Percentiles rank a stretch among this genome's conserved stretches.
phyloP scores from a whole-genome alignment of 768 basidiomycete species.

The Boletus pseudo-olivaceus region DNA sequence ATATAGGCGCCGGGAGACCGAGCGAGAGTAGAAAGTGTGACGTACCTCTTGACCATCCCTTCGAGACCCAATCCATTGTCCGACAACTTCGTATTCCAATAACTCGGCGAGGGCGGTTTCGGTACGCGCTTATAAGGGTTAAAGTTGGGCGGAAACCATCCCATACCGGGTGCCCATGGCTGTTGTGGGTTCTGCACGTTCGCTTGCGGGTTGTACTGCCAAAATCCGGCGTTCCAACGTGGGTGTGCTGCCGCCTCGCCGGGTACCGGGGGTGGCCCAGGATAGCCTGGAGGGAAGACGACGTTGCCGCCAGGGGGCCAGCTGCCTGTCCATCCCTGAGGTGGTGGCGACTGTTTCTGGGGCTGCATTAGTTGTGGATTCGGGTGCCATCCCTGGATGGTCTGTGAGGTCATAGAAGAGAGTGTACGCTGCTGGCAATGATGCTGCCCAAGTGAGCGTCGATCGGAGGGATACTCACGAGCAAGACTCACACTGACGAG shows the following conservation, averaged over 20 bases:
- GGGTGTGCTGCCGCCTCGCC: constrained; percentile 42
- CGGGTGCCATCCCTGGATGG: constrained; percentile 30
- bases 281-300: constrained; percentile 33
- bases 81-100: constrained; percentile 53
- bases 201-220: constrained; percentile 47
- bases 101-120: constrained; percentile 61
- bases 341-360: constrained; percentile 14
- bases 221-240: constrained; percentile 50
- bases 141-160: constrained; percentile 32
- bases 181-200: constrained; percentile 26
- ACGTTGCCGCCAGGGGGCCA: constrained; percentile 34
- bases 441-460: constrained; percentile 7
- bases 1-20: neutral
- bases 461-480: neutral
- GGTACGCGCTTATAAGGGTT: constrained; percentile 66
- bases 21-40: constrained; percentile 11
- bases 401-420: constrained; percentile 23
- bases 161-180: constrained; percentile 33
- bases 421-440: neutral
- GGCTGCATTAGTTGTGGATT: constrained; percentile 34
- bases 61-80: constrained; percentile 65
- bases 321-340: constrained; percentile 35
- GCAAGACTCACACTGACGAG: constrained; percentile 1
- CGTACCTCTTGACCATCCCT: constrained; percentile 60
- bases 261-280: constrained; percentile 55